These are phyloP conservation scores for Davidsoniella neocaledoniae DNA, from an alignment of 2,329 filamentous ascomycete genomes.

Conservation along the genomic window DNA sequence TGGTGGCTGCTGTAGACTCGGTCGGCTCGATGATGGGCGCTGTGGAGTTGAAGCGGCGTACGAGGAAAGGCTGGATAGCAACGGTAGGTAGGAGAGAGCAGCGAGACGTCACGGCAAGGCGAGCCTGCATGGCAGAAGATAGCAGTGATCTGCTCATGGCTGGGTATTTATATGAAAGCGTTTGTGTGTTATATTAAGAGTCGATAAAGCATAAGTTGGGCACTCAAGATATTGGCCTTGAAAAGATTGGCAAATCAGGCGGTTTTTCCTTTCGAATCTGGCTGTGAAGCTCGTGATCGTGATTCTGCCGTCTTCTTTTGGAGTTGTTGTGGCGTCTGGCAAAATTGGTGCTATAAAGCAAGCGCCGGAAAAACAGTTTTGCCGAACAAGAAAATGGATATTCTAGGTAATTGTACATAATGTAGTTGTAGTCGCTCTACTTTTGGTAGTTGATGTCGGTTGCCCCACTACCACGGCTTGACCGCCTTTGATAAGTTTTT, in stretches of 20 bases:
- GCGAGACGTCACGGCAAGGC: conserved; percentile 23
- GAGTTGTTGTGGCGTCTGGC: neutral
- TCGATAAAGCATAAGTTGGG: neutral
- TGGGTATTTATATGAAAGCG: neutral
- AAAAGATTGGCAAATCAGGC: neutral
- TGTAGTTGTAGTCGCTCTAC: neutral
- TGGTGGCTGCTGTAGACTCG: too few species aligned
- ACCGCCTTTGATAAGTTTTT: conserved; percentile 11
- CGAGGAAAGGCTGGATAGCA: conserved; percentile 30
- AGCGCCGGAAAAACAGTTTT: conserved; percentile 9
- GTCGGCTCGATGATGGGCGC: conserved; percentile 9
- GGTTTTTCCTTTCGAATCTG: neutral
- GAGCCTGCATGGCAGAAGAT: conserved; percentile 25
- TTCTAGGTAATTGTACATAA: neutral
- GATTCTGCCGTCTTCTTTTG: neutral
- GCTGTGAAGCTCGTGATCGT: conserved; percentile 1
- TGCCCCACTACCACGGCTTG: conserved; percentile 10
- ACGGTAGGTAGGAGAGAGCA: conserved; percentile 17
- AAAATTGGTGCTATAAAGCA: conserved; percentile 5
- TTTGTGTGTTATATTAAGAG: neutral
- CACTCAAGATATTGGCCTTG: neutral
- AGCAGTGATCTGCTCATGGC: conserved; percentile 43
- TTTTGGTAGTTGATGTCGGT: neutral
- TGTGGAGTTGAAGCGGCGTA: conserved; percentile 20
- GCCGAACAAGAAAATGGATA: neutral